A percentile compares a stretch with the other conserved stretches of the same genome.
These are phyloP conservation scores for Chaetomidium leptoderma DNA, from an alignment of 495 filamentous ascomycete species.

Conservation along the genomic window DNA sequence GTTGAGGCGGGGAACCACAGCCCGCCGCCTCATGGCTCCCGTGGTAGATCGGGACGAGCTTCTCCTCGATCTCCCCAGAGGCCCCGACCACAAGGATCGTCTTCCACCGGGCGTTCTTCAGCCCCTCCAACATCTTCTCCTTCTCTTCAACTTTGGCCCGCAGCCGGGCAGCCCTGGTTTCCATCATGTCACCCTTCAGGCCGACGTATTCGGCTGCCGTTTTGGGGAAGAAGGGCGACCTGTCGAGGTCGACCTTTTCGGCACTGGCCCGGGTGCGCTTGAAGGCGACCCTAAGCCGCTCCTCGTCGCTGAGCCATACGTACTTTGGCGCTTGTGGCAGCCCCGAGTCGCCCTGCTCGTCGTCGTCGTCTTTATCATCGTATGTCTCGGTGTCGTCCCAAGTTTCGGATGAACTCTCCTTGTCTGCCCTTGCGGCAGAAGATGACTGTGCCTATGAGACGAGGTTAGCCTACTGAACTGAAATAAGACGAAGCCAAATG, in stretches of 20 bases:
- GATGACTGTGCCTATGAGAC: not conserved
- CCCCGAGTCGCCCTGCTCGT: not conserved
- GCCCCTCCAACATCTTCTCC: not conserved
- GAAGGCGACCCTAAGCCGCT: not conserved
- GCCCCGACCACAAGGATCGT: not conserved
- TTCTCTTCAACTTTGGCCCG: not conserved
- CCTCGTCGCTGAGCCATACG: not conserved
- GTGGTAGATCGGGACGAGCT: not conserved
- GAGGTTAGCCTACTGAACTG: not conserved
- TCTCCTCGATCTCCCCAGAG: not conserved
- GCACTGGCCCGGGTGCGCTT: not conserved
- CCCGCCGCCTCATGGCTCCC: not conserved
- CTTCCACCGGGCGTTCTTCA: not conserved
- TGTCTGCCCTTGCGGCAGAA: not conserved
- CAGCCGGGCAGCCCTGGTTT: not conserved
- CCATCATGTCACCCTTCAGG: not conserved
- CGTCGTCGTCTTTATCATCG: not conserved
- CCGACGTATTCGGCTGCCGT: constrained; percentile 2
- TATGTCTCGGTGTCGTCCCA: not conserved
- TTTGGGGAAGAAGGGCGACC: constrained; percentile 9
- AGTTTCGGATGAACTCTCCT: not conserved
- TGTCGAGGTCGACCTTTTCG: not conserved
- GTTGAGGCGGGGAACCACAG: no score
- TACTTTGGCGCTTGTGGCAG: not conserved
- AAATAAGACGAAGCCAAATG: not conserved